Percentiles rank a stretch among this genome's conserved stretches.
phyloP scores from a whole-genome alignment of 1,284 basidiomycete species.

The Rugosomyces carneus region DNA sequence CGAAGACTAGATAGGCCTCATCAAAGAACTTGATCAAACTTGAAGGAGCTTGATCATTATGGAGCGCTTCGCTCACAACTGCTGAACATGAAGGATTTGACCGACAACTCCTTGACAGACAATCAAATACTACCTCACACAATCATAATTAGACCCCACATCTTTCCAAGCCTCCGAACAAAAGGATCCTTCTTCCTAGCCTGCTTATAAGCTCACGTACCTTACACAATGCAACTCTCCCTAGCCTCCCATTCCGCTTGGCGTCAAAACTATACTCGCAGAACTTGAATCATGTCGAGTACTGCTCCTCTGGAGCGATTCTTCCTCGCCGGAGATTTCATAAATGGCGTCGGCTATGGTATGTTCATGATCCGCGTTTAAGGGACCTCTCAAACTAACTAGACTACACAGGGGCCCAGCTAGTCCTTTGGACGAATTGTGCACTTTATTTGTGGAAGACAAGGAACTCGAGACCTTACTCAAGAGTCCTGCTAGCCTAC shows the following conservation, averaged over 20 bases:
- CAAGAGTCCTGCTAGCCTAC: conserved; percentile 14
- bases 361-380: not conserved
- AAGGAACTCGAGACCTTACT: conserved; percentile 9
- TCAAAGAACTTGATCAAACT: no score
- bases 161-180: no score
- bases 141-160: no score
- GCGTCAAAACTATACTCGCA: not conserved
- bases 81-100: no score
- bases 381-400: not conserved
- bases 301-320: not conserved
- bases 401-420: conserved; percentile 9
- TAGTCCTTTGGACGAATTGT: conserved; percentile 13
- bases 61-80: no score
- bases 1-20: no score
- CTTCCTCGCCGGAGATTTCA: not conserved
- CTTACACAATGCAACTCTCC: no score
- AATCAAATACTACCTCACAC: no score
- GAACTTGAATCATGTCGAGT: not conserved
- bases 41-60: no score
- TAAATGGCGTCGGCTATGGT: not conserved
- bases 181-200: no score
- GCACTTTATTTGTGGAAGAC: conserved; percentile 14
- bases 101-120: no score
- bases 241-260: not conserved
- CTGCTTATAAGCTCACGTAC: no score